Base-by-base conservation (phyloP, 2,329 filamentous ascomycete genomes). In the Xenoacremonium recifei region DNA sequence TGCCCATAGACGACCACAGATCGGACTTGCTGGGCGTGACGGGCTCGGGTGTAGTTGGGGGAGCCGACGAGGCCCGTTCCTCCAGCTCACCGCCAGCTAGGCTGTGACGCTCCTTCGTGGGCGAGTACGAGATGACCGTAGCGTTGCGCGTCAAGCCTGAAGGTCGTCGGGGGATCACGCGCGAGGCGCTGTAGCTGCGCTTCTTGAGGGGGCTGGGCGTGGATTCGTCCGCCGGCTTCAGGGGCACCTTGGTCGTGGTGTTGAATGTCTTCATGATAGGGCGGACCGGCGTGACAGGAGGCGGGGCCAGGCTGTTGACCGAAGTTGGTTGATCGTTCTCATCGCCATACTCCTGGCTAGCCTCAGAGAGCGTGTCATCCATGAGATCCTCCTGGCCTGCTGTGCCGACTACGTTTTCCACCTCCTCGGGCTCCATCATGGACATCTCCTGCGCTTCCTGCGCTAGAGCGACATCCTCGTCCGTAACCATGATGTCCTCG, bases 221-320 rank as follows among this genome's bases (percentile, higher is more conserved):
- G 55, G 76, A 66, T 58, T 86, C 65, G 55, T 80, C 84, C 18
- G 82, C 82, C 4, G 81, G 72, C 62, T 88, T 89, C 30, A 91
- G 67, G 2, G 87, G 86, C 4, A 91, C 80, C 65, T 90, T 91
- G 19, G 84, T 87, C 0, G 87, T 82, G 0, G 87, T 91, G 61
- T 87, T 80, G 48, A 85, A 79, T 3, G 58, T 53, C 41, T 73
- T 71, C n/a, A 63, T 67, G n/a, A 72, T 55, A 0, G 67, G 64
- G 13, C 79, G 75, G 37, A 74, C 66, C 0, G 84, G 84, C 2
- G 84, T 87, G 6, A 72, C 66, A 2, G 78, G 79, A 3, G 62
- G 45, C 40, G 45, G 21, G 35, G 53, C 42, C 13, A 51, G 45
- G 5, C 48, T 37, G 17, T 45, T 50, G 18, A 51, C 47, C 21